A percentile compares a stretch with the other conserved stretches of the same genome.
Conservation (phyloP, 257 asterid genomes). For the Knoxia roxburghii region DNA sequence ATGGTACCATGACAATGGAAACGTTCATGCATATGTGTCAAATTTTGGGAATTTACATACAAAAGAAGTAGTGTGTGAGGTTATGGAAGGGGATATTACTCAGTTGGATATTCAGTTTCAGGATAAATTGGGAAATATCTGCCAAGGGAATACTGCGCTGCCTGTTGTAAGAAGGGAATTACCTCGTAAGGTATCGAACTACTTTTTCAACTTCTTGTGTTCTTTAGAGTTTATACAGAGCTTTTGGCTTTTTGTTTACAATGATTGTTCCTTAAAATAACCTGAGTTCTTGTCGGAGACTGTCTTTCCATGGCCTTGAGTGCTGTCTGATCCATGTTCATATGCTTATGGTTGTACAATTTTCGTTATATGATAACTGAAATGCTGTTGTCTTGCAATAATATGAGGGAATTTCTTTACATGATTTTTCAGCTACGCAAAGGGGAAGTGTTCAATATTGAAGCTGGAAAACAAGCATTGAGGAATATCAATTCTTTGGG, state of each 20-base stretch:
- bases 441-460: slow-evolving; percentile 87
- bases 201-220: not conserved
- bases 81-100: slow-evolving; percentile 97
- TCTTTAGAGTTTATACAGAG: not conserved
- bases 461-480: slow-evolving; percentile 93
- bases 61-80: slow-evolving; percentile 92
- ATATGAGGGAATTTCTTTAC: too few relatives aligned
- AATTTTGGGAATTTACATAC: slow-evolving; percentile 96
- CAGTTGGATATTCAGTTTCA: slow-evolving; percentile 81
- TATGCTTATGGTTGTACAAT: not conserved
- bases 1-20: slow-evolving; percentile 95
- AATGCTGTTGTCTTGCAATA: too few relatives aligned
- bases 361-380: not conserved
- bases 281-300: too few relatives aligned
- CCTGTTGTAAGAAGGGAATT: slow-evolving; percentile 79
- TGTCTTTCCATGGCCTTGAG: not conserved
- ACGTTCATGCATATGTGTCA: slow-evolving; percentile 89
- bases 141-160: slow-evolving; percentile 86
- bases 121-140: slow-evolving; percentile 91
- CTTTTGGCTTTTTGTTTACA: not conserved
- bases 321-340: too few relatives aligned
- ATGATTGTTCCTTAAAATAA: not conserved
- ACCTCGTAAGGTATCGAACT: slow-evolving; percentile 60
- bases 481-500: slow-evolving; percentile 83
- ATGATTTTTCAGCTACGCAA: slow-evolving; percentile 71